phyloP scores from a whole-genome alignment of 2,329 filamentous ascomycete genomes.

The Annulohypoxylon truncatum region DNA sequence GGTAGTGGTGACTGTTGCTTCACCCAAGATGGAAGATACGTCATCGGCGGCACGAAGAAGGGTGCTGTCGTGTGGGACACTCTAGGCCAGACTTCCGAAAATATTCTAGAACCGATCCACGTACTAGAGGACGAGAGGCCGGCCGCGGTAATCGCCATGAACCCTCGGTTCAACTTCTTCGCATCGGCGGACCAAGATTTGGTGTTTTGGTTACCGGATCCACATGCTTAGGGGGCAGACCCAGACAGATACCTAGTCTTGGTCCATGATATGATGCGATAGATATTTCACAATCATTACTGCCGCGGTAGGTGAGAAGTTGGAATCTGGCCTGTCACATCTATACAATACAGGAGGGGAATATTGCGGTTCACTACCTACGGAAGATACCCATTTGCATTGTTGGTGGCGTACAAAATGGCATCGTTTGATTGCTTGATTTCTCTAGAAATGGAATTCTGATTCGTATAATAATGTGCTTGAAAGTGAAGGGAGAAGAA shows the following conservation, averaged over 20 bases:
- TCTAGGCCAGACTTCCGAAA: slow-evolving; percentile 64
- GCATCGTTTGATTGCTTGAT: slow-evolving; percentile 1
- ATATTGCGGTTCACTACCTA: slow-evolving; percentile 19
- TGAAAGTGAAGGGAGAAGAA: neutral
- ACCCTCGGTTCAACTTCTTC: slow-evolving; percentile 91
- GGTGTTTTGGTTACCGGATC: slow-evolving; percentile 81
- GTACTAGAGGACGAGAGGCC: slow-evolving; percentile 74
- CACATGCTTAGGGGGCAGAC: slow-evolving; percentile 57
- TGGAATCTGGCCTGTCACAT: neutral
- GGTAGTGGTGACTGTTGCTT: slow-evolving; percentile 86
- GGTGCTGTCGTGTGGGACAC: slow-evolving; percentile 91
- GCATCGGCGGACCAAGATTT: slow-evolving; percentile 89
- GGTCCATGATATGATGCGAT: neutral
- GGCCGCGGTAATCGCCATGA: slow-evolving; percentile 83
- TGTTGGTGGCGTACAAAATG: slow-evolving; percentile 33
- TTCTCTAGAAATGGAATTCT: neutral
- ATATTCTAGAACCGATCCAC: slow-evolving; percentile 71
- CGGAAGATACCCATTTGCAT: slow-evolving; percentile 43
- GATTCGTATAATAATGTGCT: neutral
- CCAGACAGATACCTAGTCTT: neutral
- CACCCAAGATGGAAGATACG: slow-evolving; percentile 87
- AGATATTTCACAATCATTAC: neutral
- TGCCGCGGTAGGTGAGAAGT: neutral
- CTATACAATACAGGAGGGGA: neutral
- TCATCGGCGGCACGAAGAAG: slow-evolving; percentile 80